Percentiles rank a stretch among this genome's conserved stretches.
phyloP scores from a whole-genome alignment of 1,284 basidiomycete genomes.

The Trichosporon ovoides region DNA sequence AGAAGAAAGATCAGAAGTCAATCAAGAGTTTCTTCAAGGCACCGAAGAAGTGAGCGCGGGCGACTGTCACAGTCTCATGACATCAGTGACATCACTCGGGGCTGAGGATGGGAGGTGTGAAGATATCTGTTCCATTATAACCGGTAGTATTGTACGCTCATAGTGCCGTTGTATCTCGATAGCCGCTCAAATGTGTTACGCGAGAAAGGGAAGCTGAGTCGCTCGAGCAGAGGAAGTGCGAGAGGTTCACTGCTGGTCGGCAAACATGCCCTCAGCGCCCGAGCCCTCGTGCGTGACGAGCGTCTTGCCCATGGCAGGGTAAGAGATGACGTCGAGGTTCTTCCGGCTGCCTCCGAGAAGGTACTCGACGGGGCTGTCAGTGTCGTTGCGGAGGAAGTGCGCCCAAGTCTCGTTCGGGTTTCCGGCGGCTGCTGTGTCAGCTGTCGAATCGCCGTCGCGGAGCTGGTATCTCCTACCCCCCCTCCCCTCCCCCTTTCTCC shows the following conservation, averaged over 20 bases:
- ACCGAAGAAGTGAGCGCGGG: conserved; percentile 18
- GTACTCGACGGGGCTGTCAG: conserved; percentile 4
- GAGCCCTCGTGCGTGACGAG: conserved; percentile 16
- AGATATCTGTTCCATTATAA: too few relatives aligned
- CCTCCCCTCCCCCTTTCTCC: too few relatives aligned
- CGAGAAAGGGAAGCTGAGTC: too few relatives aligned
- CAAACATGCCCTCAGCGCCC: conserved; percentile 16
- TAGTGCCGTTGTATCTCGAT: too few relatives aligned
- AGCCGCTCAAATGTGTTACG: too few relatives aligned
- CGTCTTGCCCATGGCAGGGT: conserved; percentile 17
- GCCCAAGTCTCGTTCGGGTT: conserved; percentile 15
- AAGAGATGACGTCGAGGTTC: conserved; percentile 17
- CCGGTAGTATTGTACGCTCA: too few relatives aligned
- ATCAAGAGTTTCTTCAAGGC: conserved; percentile 40
- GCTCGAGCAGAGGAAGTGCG: too few relatives aligned
- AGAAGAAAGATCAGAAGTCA: conserved; percentile 31
- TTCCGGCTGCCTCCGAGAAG: conserved; percentile 19
- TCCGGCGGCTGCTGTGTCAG: conserved; percentile 15
- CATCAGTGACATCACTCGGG: too few relatives aligned
- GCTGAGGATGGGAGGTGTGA: too few relatives aligned
- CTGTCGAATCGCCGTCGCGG: too few relatives aligned
- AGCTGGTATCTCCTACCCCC: too few relatives aligned
- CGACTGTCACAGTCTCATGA: too few relatives aligned
- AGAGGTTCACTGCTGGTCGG: conserved; percentile 2
- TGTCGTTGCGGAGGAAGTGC: conserved; percentile 12